Conservation (phyloP, 2,329 filamentous ascomycete species). For the Biscogniauxia mediterranea region DNA sequence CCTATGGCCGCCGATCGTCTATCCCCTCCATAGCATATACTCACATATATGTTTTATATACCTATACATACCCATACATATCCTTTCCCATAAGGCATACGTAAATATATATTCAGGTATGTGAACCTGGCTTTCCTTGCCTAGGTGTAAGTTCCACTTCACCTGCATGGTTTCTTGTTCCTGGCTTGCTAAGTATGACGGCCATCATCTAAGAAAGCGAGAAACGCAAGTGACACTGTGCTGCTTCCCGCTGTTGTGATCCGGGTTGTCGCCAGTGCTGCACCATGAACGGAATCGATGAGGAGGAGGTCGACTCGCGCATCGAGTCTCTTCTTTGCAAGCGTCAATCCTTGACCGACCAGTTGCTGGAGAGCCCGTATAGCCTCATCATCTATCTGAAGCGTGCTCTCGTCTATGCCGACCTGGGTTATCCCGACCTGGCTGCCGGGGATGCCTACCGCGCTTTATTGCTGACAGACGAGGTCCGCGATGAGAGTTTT, state of each 20-base stretch:
- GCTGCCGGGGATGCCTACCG: constrained; percentile 88
- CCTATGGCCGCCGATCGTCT: neutral
- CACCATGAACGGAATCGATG: constrained; percentile 27
- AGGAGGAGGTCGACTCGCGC: constrained; percentile 38
- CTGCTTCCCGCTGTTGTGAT: too few species aligned
- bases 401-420: constrained; percentile 68
- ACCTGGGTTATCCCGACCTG: constrained; percentile 84
- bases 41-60: neutral
- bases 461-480: constrained; percentile 82
- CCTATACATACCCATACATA: too few species aligned
- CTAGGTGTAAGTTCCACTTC: neutral
- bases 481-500: constrained; percentile 72
- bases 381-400: constrained; percentile 65
- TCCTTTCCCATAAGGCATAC: too few species aligned
- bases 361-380: constrained; percentile 52
- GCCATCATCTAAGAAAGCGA: neutral
- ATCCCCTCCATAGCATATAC: neutral
- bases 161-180: too few species aligned
- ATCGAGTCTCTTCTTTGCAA: constrained; percentile 49
- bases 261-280: neutral
- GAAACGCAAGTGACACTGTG: too few species aligned
- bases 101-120: neutral
- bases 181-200: neutral
- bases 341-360: constrained; percentile 57
- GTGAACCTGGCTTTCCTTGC: neutral